Evolutionary conservation across 2,329 filamentous ascomycete genomes (phyloP).

Genomic region (Colletotrichum endophyticum): DNA sequence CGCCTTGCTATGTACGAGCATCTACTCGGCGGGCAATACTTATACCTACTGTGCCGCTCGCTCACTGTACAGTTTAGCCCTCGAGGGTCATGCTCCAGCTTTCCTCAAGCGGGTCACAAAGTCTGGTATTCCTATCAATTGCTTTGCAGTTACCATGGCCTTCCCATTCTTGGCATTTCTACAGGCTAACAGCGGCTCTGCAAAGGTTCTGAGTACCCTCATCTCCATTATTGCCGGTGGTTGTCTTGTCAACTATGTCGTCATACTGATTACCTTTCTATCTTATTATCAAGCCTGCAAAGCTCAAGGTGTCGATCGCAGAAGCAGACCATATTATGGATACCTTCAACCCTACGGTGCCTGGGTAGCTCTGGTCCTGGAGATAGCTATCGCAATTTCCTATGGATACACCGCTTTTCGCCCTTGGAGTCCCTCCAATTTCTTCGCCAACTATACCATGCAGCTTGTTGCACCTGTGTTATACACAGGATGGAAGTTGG

Average conservation of each 20-base stretch:
- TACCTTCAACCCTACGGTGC: slow-evolving; percentile 71
- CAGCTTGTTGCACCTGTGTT: slow-evolving; percentile 63
- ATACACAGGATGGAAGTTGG: slow-evolving; percentile 61
- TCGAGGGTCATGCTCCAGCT: slow-evolving; percentile 55
- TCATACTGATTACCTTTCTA: slow-evolving; percentile 56
- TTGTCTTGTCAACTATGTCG: slow-evolving; percentile 14
- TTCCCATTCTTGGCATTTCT: slow-evolving; percentile 19
- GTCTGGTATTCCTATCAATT: slow-evolving; percentile 33
- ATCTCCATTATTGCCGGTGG: slow-evolving; percentile 67
- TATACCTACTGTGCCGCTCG: slow-evolving; percentile 59
- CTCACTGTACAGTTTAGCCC: slow-evolving; percentile 59
- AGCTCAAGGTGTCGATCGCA: slow-evolving; percentile 56
- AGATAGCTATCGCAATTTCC: slow-evolving; percentile 63
- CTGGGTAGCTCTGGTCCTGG: slow-evolving; percentile 59
- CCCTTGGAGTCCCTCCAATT: slow-evolving; percentile 61
- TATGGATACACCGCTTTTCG: slow-evolving; percentile 70
- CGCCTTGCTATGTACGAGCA: slow-evolving; percentile 59
- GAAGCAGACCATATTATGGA: slow-evolving; percentile 68
- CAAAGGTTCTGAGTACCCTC: slow-evolving; percentile 71
- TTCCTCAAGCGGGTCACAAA: slow-evolving; percentile 31
- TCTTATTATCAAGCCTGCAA: slow-evolving; percentile 65
- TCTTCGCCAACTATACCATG: slow-evolving; percentile 69
- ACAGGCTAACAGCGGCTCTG: slow-evolving; percentile 45
- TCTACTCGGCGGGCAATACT: slow-evolving; percentile 66
- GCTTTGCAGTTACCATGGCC: slow-evolving; percentile 11